A percentile compares a stretch with the other conserved stretches of the same genome.
phyloP scores from a whole-genome alignment of 2,329 filamentous ascomycete genomes.

The Ophiostoma triangulosporum region DNA sequence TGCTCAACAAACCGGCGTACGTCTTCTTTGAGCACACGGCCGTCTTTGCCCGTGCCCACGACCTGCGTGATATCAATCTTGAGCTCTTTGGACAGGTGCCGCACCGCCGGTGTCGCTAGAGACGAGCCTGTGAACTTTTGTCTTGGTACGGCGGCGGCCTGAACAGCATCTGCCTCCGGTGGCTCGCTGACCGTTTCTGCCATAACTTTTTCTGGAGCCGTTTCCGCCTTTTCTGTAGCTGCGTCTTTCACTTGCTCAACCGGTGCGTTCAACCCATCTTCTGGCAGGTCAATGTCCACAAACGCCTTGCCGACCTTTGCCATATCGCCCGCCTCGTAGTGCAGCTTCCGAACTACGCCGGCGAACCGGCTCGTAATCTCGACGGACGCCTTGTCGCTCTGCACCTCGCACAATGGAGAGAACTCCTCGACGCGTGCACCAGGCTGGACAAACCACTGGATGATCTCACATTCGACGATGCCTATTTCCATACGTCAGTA shows the following conservation, averaged over 20 bases:
- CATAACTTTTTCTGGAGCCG: no score
- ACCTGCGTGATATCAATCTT: conserved; percentile 67
- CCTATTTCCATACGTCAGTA: conserved; percentile 42
- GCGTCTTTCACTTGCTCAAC: conserved; percentile 8
- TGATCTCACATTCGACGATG: conserved; percentile 96
- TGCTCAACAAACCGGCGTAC: conserved; percentile 56
- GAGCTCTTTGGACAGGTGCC: conserved; percentile 71
- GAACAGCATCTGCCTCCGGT: background rate
- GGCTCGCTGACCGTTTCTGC: background rate
- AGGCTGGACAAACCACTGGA: conserved; percentile 98
- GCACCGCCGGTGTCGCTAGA: conserved; percentile 82
- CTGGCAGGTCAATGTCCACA: conserved; percentile 87
- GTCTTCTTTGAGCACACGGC: conserved; percentile 85
- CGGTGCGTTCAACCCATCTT: conserved; percentile 39
- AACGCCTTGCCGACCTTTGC: conserved; percentile 89
- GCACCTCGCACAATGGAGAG: conserved; percentile 93
- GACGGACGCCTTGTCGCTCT: conserved; percentile 85
- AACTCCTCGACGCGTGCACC: conserved; percentile 95
- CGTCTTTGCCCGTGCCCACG: conserved; percentile 76
- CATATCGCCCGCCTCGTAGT: conserved; percentile 94
- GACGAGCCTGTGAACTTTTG: conserved; percentile 48
- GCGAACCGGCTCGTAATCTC: conserved; percentile 94
- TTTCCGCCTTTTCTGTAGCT: no score
- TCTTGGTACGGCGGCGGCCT: conserved; percentile 18
- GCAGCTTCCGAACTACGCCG: conserved; percentile 87